Percentiles rank a stretch among this genome's conserved stretches.
phyloP scores from a whole-genome alignment of 495 filamentous ascomycete species.

The Penicillium lagena region DNA sequence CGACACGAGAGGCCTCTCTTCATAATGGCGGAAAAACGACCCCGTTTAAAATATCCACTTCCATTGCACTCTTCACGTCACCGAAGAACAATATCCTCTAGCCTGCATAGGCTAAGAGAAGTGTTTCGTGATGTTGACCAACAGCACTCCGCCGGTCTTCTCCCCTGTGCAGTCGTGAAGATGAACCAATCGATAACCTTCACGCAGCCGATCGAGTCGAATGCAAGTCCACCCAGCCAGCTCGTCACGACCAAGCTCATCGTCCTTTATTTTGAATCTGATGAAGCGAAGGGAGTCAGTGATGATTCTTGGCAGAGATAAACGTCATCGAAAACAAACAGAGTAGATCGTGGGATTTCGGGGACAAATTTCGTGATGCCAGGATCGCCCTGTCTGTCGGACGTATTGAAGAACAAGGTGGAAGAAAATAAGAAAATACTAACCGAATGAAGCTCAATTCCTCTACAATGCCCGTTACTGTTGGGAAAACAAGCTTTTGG shows the following conservation, averaged over 20 bases:
- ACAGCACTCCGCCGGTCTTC: slow-evolving; percentile 54
- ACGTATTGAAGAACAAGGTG: not conserved
- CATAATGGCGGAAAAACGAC: no score
- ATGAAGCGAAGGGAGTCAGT: slow-evolving; percentile 6
- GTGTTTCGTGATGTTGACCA: slow-evolving; percentile 62
- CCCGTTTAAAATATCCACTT: no score
- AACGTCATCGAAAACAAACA: not conserved
- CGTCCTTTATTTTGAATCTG: slow-evolving; percentile 84
- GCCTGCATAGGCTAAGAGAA: slow-evolving; percentile 17
- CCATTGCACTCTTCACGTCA: no score
- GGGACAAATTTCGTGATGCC: not conserved
- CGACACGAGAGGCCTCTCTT: no score
- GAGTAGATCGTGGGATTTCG: not conserved
- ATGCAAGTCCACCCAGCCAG: slow-evolving; percentile 86
- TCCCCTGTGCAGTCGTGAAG: slow-evolving; percentile 59
- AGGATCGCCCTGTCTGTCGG: not conserved
- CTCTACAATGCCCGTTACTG: slow-evolving; percentile 60
- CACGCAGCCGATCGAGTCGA: slow-evolving; percentile 67
- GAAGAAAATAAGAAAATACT: slow-evolving; percentile 15
- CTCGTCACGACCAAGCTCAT: slow-evolving; percentile 67
- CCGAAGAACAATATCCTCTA: no score
- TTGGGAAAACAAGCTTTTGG: slow-evolving; percentile 56
- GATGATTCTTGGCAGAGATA: not conserved
- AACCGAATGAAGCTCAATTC: slow-evolving; percentile 76
- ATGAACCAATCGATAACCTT: slow-evolving; percentile 71